phyloP scores from a whole-genome alignment of 2,329 filamentous ascomycete species.

The Botrytis paeoniae region DNA sequence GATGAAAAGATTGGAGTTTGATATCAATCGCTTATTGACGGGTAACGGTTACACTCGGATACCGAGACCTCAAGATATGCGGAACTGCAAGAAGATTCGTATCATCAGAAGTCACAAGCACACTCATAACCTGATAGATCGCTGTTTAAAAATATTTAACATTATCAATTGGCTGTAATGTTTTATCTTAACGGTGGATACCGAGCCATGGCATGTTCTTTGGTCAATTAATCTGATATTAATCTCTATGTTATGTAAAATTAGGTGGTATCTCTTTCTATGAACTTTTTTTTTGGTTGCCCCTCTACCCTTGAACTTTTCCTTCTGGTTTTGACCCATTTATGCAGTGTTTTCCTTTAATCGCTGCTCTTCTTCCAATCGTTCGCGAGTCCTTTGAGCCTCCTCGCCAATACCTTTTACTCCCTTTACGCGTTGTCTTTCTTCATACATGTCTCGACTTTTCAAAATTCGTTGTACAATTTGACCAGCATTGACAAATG shows the following conservation, averaged over 20 bases:
- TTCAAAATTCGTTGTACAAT: conserved; percentile 90
- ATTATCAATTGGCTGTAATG: neutral
- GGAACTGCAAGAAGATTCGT: neutral
- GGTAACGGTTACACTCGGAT: conserved; percentile 3
- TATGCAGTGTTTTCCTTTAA: conserved; percentile 27
- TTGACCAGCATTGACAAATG: conserved; percentile 84
- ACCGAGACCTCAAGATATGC: neutral
- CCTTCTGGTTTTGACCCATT: neutral
- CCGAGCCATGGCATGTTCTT: neutral
- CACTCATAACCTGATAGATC: conserved; percentile 1
- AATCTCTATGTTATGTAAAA: conserved; percentile 3
- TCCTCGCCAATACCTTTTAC: conserved; percentile 78
- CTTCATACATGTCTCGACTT: conserved; percentile 84
- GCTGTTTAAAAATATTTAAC: neutral
- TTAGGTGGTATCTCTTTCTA: conserved; percentile 5
- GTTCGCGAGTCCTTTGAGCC: conserved; percentile 59
- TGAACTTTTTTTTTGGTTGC: neutral
- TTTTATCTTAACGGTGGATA: neutral
- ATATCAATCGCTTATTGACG: neutral
- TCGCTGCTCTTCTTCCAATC: conserved; percentile 48
- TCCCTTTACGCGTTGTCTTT: conserved; percentile 84
- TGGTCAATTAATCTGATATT: neutral
- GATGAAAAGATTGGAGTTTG: neutral
- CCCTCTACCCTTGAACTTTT: neutral
- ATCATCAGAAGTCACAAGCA: conserved; percentile 10